phyloP scores from a whole-genome alignment of 208 protist species.

The Vickermania ingenoplastis region DNA sequence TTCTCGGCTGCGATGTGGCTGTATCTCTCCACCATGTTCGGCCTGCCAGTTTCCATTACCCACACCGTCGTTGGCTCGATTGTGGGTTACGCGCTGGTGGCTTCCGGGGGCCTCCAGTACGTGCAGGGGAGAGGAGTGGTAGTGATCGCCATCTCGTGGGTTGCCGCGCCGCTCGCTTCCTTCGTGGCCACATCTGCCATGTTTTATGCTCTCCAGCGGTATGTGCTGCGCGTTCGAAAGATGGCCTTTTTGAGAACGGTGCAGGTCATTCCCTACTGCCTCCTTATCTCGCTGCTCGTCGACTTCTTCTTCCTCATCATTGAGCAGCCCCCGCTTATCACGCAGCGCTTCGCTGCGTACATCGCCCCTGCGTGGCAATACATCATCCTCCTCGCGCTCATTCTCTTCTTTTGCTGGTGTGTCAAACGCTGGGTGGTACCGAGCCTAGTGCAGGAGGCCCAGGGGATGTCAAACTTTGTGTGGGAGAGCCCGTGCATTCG shows the following conservation, averaged over 20 bases:
- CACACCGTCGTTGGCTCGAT: slow-evolving; percentile 78
- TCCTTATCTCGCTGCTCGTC: slow-evolving; percentile 50
- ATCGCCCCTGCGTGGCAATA: slow-evolving; percentile 38
- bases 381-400: slow-evolving; percentile 26
- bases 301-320: slow-evolving; percentile 68
- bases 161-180: slow-evolving; percentile 51
- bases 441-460: slow-evolving; percentile 27
- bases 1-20: slow-evolving; percentile 65
- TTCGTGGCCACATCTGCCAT: slow-evolving; percentile 42
- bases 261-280: slow-evolving; percentile 55
- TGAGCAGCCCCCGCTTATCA: slow-evolving; percentile 62
- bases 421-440: slow-evolving; percentile 31
- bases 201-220: slow-evolving; percentile 46
- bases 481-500: slow-evolving; percentile 54
- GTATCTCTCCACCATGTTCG: slow-evolving; percentile 72
- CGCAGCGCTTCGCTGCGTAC: slow-evolving; percentile 33
- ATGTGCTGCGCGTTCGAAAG: slow-evolving; percentile 52
- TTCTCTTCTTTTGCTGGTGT: slow-evolving; percentile 29
- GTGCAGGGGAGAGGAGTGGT: slow-evolving; percentile 37
- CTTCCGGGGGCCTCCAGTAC: slow-evolving; percentile 33
- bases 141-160: slow-evolving; percentile 68
- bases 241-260: slow-evolving; percentile 51
- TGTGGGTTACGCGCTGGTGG: slow-evolving; percentile 59
- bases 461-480: slow-evolving; percentile 28
- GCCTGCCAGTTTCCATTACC: slow-evolving; percentile 73